Percentiles rank a stretch among this genome's conserved stretches.
These are phyloP conservation scores for Tremella mesenterica DNA, from an alignment of 768 basidiomycete genomes.

Conservation along the genomic window DNA sequence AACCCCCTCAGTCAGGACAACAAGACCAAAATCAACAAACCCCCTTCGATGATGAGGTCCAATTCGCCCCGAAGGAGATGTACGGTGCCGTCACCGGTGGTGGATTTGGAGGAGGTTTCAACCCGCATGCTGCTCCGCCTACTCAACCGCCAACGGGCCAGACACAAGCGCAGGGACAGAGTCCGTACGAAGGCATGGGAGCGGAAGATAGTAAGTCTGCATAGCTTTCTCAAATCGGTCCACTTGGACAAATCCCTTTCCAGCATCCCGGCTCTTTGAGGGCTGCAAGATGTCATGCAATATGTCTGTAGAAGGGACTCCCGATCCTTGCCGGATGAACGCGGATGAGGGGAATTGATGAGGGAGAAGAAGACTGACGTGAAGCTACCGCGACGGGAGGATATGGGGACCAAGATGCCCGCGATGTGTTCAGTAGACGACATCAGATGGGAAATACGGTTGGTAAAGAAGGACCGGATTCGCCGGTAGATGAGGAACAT, in stretches of 20 bases:
- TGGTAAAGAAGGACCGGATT: too few species aligned
- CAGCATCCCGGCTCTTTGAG: not conserved
- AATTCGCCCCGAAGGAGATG: constrained; percentile 14
- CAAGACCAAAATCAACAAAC: too few species aligned
- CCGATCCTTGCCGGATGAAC: too few species aligned
- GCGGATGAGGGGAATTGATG: too few species aligned
- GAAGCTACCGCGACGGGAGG: constrained; percentile 31
- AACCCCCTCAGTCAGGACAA: not conserved
- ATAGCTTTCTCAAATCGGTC: not conserved
- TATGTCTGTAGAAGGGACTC: too few species aligned
- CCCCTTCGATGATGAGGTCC: too few species aligned
- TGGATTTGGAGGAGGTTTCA: constrained; percentile 19
- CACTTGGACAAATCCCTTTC: not conserved
- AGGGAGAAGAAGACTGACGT: too few species aligned
- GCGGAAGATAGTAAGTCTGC: constrained; percentile 16
- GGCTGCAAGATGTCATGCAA: too few species aligned
- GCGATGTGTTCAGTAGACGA: too few species aligned
- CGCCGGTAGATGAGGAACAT: constrained; percentile 12
- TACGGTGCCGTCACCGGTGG: constrained; percentile 20
- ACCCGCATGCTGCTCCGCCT: constrained; percentile 4
- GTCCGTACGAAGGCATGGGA: constrained; percentile 18
- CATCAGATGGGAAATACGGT: constrained; percentile 39
- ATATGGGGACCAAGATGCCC: too few species aligned
- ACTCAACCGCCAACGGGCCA: constrained; percentile 2
- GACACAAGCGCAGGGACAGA: constrained; percentile 3